Conservation (phyloP, 2,329 filamentous ascomycete species). For the Meredithiella fracta region DNA sequence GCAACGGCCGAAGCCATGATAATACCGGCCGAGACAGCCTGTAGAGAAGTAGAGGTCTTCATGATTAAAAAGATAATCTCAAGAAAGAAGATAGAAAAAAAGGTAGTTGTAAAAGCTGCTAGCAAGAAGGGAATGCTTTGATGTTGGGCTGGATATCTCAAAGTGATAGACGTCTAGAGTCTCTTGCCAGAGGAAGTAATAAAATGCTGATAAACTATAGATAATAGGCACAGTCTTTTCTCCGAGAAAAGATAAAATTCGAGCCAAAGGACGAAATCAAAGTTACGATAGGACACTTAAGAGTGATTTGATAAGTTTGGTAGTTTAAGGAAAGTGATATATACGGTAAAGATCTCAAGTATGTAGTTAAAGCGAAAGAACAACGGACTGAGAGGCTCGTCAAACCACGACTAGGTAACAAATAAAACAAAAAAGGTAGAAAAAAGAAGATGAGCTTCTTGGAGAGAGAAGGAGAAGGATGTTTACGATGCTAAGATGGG, state of each 20-base stretch:
- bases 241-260: slow-evolving; percentile 3
- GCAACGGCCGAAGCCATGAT: slow-evolving; percentile 19
- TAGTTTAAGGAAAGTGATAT: not conserved
- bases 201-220: not conserved
- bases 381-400: slow-evolving; percentile 12
- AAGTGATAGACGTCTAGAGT: not conserved
- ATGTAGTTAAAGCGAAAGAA: not conserved
- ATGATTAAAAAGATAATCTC: slow-evolving; percentile 6
- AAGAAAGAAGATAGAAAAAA: not conserved
- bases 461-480: not conserved
- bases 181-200: slow-evolving; percentile 9
- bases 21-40: slow-evolving; percentile 6
- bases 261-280: not conserved
- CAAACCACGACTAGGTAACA: slow-evolving; percentile 11
- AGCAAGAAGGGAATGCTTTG: not conserved
- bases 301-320: not conserved
- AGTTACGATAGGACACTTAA: not conserved
- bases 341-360: not conserved
- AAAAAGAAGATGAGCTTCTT: slow-evolving; percentile 1
- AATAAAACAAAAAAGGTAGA: slow-evolving; percentile 1
- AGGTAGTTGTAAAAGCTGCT: not conserved
- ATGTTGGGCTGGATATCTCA: not conserved
- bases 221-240: slow-evolving; percentile 1
- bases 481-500: not conserved
- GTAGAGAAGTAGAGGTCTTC: slow-evolving; percentile 5